Base-by-base conservation (phyloP, 148 eudicot genomes). In the Amaranthus cruentus region DNA sequence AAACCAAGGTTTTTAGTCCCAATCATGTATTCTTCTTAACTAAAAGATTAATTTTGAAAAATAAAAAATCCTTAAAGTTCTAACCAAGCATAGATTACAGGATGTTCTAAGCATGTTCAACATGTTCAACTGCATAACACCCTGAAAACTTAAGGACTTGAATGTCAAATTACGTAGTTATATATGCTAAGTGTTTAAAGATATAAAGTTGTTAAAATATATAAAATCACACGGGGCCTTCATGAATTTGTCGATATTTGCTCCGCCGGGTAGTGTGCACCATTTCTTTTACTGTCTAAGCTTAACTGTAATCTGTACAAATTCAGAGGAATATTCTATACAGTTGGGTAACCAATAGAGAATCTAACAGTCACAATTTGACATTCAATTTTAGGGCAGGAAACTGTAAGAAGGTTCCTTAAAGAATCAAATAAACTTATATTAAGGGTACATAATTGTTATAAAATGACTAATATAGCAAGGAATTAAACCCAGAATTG, bases 321-420 rank as follows among this genome's bases (percentile, higher is more conserved):
- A 12, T 49, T 15, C 12, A 50, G 47, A 51, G 38, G 67, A 18
- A 62, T 61, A 72, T 51, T 62, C 75, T 42, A 8, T 8, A 46
- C 64, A 71, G 28, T 57, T 71, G 73, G 8, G 64, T 59, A 59
- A 54, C 74, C 74, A 71, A 58, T 71, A 28, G 28, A 47, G 59
- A 62, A 15, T 54, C 13, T 43, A 43, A 73, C 54, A 38, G 62
- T 58, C 38, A 7, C 62, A 59, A 46, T 53, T 42, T 58, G 73
- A 68, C 66, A 56, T 21, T 47, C 42, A 14, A 47, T 15, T 58
- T 73, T 60, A 63, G n/a, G 15, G 38, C 43, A 54, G 54, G 55
- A 15, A 71, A 72, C 57, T 48, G 59, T 14, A 71, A 71, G 75
- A 77, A 71, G 58, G 75, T 66, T 64, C 49, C 66, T 71, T 7